Evolutionary conservation across 345 rosid species (phyloP).

Genomic region (Noccaea caerulescens): DNA sequence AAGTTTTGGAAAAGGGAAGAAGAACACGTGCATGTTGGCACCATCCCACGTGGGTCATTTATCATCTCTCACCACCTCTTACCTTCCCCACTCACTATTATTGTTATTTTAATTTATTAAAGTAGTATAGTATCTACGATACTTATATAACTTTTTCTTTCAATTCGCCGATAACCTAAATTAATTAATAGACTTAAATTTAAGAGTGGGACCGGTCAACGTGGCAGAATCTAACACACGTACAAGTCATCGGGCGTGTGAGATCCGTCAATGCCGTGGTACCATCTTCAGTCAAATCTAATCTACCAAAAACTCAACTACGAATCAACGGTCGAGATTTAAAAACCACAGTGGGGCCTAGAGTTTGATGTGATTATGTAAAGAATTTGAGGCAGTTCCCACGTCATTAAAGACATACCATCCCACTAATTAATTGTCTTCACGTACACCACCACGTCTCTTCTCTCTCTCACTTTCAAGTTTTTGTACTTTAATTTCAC

Average conservation of each 20-base stretch:
- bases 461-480: not conserved
- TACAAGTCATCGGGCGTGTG: conserved; percentile 43
- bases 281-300: conserved; percentile 40
- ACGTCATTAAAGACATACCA: conserved; percentile 45
- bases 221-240: conserved; percentile 45
- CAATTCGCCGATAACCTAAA: conserved; percentile 13
- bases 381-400: conserved; percentile 28
- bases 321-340: conserved; percentile 32
- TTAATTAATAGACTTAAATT: not conserved
- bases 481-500: conserved; percentile 3
- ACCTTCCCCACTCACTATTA: conserved; percentile 49
- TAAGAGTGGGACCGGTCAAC: conserved; percentile 21
- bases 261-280: conserved; percentile 47
- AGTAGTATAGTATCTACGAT: not conserved
- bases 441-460: conserved; percentile 37
- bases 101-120: conserved; percentile 5
- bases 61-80: conserved; percentile 32
- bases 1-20: conserved; percentile 9
- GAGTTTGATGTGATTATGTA: conserved; percentile 10
- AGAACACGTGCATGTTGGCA: conserved; percentile 49
- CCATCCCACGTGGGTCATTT: conserved; percentile 50
- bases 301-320: not conserved
- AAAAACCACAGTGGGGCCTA: conserved; percentile 10
- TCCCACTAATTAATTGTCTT: conserved; percentile 40
- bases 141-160: not conserved